Conservation (phyloP, 257 asterid genomes). For the Capsicum chinense region DNA sequence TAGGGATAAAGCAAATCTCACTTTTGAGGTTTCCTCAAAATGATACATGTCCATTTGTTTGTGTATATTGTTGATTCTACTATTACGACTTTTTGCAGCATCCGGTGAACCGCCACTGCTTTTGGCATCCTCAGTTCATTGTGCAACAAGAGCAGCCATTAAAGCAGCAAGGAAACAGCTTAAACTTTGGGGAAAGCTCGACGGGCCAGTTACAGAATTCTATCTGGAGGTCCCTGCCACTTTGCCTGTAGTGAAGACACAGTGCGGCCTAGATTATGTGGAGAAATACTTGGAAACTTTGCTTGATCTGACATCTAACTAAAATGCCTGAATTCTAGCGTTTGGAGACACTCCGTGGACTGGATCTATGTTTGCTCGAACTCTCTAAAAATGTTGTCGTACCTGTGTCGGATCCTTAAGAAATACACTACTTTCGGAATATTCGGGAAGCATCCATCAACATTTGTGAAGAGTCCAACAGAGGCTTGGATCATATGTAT, state of each 20-base stretch:
- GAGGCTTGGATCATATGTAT: neutral
- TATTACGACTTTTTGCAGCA: constrained; percentile 46
- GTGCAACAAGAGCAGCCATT: constrained; percentile 81
- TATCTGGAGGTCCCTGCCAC: constrained; percentile 70
- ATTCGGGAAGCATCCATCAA: rapidly evolving
- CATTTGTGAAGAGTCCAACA: neutral
- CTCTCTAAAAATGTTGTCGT: neutral
- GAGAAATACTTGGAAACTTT: constrained; percentile 55
- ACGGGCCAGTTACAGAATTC: constrained; percentile 49
- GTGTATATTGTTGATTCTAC: neutral
- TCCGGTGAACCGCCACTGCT: constrained; percentile 86
- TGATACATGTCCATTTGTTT: neutral
- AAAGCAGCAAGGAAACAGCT: constrained; percentile 69
- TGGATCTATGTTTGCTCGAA: neutral
- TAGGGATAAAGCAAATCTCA: no score
- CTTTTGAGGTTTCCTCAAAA: no score
- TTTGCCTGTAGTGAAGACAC: constrained; percentile 71
- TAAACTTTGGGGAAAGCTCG: constrained; percentile 55
- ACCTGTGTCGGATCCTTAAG: neutral
- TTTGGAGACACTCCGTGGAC: neutral
- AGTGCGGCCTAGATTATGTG: constrained; percentile 60
- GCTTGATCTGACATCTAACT: constrained; percentile 27
- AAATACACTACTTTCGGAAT: neutral
- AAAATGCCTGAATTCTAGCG: neutral
- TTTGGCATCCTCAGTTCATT: constrained; percentile 76